Conservation (phyloP, 192 early-diverging fungal species). For the Backusella australiensis region DNA sequence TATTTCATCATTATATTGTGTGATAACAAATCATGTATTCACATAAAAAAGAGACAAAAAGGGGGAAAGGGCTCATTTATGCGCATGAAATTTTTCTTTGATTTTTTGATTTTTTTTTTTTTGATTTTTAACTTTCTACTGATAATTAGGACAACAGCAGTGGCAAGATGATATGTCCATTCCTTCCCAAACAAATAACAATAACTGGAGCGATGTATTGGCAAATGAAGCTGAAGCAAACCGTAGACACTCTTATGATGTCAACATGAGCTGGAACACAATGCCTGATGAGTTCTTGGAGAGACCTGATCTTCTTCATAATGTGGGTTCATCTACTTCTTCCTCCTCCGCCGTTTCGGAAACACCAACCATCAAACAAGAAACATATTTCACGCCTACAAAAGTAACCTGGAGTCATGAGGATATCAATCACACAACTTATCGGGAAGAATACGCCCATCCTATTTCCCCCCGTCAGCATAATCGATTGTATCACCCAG, state of each 20-base stretch:
- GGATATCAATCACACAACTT: background rate
- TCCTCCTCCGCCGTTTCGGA: background rate
- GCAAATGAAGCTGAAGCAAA: constrained; percentile 15
- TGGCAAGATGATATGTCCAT: constrained; percentile 36
- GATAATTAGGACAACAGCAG: constrained; percentile 7
- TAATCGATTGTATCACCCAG: constrained; percentile 9
- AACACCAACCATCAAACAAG: background rate
- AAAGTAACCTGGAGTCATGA: constrained; percentile 17
- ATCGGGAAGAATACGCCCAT: constrained; percentile 3
- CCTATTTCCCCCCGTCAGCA: constrained; percentile 12
- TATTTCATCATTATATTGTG: background rate
- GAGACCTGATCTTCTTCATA: constrained; percentile 13
- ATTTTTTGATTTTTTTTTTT: background rate
- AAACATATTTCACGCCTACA: constrained; percentile 4
- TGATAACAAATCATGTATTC: background rate
- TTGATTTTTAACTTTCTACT: background rate
- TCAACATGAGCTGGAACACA: constrained; percentile 26
- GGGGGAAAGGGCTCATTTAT: constrained; percentile 11
- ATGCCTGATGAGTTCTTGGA: constrained; percentile 25
- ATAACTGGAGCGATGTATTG: constrained; percentile 18
- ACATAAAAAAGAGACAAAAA: background rate
- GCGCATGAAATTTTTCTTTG: constrained; percentile 19
- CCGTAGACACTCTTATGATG: constrained; percentile 38
- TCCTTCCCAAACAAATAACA: constrained; percentile 10
- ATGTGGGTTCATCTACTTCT: background rate